These are phyloP conservation scores for Coemansia sp. DNA, from an alignment of 192 early-diverging fungal genomes.

Conservation along the genomic window DNA sequence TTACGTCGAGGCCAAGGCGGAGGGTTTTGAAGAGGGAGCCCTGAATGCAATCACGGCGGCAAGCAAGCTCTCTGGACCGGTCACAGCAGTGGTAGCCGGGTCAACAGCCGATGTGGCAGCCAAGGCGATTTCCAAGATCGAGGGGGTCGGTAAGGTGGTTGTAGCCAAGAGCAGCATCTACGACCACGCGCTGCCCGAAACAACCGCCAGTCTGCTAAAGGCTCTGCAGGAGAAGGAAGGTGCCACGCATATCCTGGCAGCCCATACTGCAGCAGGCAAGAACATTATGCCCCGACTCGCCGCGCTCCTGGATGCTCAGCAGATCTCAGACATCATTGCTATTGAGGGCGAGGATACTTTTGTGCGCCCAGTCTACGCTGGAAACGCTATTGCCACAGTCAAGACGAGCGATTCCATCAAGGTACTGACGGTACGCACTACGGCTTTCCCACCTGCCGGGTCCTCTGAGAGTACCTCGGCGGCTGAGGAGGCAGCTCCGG, in stretches of 20 bases:
- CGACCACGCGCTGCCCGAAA: conserved; percentile 78
- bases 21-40: conserved; percentile 63
- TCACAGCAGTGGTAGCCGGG: conserved; percentile 89
- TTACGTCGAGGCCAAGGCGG: conserved; percentile 85
- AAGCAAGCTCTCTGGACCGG: conserved; percentile 66
- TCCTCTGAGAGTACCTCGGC: conserved; percentile 53
- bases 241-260: conserved; percentile 83
- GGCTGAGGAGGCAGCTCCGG: conserved; percentile 65
- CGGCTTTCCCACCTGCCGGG: conserved; percentile 79
- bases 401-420: conserved; percentile 85
- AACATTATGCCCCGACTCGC: conserved; percentile 92
- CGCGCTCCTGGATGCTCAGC: conserved; percentile 85
- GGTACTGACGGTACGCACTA: conserved; percentile 84
- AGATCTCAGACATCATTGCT: conserved; percentile 83
- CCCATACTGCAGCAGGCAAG: conserved; percentile 89
- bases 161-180: conserved; percentile 76
- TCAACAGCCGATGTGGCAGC: conserved; percentile 64
- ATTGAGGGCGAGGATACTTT: conserved; percentile 83
- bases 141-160: conserved; percentile 78
- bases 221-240: conserved; percentile 63
- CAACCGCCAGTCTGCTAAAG: conserved; percentile 70
- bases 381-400: conserved; percentile 96
- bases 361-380: conserved; percentile 95
- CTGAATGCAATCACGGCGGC: conserved; percentile 90
- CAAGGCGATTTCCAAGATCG: conserved; percentile 57